A percentile compares a stretch with the other conserved stretches of the same genome.
Conservation (phyloP, 169 alveolate species). For the Theileria sp. region DNA sequence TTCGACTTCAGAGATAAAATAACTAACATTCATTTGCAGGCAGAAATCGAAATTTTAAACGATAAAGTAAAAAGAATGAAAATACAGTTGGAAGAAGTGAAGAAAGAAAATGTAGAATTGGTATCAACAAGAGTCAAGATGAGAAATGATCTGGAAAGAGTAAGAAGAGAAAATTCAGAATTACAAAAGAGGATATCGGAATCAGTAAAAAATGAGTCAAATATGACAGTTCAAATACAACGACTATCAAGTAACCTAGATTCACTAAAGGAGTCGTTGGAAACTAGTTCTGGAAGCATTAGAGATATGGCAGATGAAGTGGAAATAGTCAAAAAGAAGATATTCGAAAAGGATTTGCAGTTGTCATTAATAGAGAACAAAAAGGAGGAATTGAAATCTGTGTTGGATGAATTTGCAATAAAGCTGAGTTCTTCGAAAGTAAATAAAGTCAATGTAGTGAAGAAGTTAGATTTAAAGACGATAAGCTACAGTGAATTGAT, state of each 20-base stretch:
- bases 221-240: constrained; percentile 29
- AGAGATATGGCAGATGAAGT: constrained; percentile 8
- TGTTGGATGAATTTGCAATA: neutral
- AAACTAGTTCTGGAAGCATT: constrained; percentile 29
- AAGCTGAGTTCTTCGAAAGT: neutral
- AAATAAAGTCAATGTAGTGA: neutral
- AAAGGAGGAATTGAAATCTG: neutral
- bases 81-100: constrained; percentile 40
- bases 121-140: constrained; percentile 40
- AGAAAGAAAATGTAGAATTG: constrained; percentile 34
- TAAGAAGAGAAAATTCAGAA: constrained; percentile 38
- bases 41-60: constrained; percentile 35
- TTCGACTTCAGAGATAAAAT: constrained; percentile 49
- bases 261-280: constrained; percentile 39
- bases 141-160: constrained; percentile 51
- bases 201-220: constrained; percentile 31
- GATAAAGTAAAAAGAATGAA: constrained; percentile 29
- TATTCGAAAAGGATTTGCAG: constrained; percentile 13
- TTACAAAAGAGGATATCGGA: constrained; percentile 20
- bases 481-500: neutral
- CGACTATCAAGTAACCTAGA: constrained; percentile 29
- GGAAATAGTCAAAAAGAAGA: neutral
- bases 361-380: neutral
- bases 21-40: constrained; percentile 42
- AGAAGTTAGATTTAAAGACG: neutral